A percentile compares a stretch with the other conserved stretches of the same genome.
Evolutionary conservation across 2,329 filamentous ascomycete genomes (phyloP).

Genomic region (Cladosporium sp.): DNA sequence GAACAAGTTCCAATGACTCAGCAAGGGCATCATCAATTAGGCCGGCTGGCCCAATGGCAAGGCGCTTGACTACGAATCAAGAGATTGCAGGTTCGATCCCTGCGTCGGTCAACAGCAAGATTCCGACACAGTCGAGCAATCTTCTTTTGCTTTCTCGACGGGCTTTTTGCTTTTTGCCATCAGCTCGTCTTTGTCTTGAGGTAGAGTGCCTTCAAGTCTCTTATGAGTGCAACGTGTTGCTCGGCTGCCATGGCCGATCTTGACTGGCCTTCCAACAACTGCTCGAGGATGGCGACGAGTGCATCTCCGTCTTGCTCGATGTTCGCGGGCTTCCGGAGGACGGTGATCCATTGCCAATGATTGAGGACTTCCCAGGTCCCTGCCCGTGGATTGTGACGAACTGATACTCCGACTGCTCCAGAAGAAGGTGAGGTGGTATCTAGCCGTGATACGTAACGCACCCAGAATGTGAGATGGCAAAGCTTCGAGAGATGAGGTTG

Average conservation of each 20-base stretch:
- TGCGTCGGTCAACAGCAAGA: constrained; percentile 10
- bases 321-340: constrained; percentile 21
- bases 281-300: constrained; percentile 18
- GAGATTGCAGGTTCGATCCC: constrained; percentile 17
- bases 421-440: constrained; percentile 14
- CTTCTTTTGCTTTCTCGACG: not conserved
- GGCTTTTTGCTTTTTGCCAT: not conserved
- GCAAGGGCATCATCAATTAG: constrained; percentile 1
- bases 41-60: constrained; percentile 51
- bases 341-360: constrained; percentile 27
- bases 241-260: constrained; percentile 7
- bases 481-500: constrained; percentile 18
- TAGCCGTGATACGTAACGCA: constrained; percentile 22
- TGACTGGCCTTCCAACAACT: constrained; percentile 3
- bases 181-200: constrained; percentile 20
- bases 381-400: constrained; percentile 14
- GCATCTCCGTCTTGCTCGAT: constrained; percentile 21
- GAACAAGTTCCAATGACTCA: no score
- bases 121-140: not conserved
- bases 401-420: constrained; percentile 21
- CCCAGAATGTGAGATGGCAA: constrained; percentile 24
- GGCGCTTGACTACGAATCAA: constrained; percentile 50
- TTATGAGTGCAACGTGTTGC: constrained; percentile 19
- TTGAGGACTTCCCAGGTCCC: constrained; percentile 19
- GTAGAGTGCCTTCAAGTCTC: constrained; percentile 19